Evolutionary conservation across 2,329 filamentous ascomycete species (phyloP).

Genomic region (Cladosporium velox): DNA sequence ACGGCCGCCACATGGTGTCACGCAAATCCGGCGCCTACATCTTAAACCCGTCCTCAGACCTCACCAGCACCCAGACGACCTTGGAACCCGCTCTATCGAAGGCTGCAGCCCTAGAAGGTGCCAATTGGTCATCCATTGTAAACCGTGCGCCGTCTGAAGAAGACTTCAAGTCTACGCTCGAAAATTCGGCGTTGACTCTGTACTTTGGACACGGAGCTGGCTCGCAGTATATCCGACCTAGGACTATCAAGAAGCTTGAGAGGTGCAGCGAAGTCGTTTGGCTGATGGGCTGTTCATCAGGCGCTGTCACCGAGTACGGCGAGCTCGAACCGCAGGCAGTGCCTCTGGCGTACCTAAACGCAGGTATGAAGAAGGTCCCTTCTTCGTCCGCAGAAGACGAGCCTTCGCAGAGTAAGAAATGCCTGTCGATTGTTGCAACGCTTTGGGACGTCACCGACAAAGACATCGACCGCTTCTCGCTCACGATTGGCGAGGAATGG

Average conservation of each 20-base stretch:
- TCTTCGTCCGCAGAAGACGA: background rate
- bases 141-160: slow-evolving; percentile 71
- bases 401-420: slow-evolving; percentile 23
- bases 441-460: slow-evolving; percentile 98
- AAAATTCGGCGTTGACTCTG: slow-evolving; percentile 70
- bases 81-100: slow-evolving; percentile 67
- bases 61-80: slow-evolving; percentile 74
- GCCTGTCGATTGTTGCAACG: slow-evolving; percentile 80
- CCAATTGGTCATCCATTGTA: slow-evolving; percentile 67
- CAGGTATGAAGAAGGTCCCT: slow-evolving; percentile 51
- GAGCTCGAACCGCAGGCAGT: slow-evolving; percentile 91
- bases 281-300: slow-evolving; percentile 93
- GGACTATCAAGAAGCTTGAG: slow-evolving; percentile 73
- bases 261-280: slow-evolving; percentile 58
- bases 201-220: slow-evolving; percentile 98
- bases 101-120: slow-evolving; percentile 33
- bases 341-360: slow-evolving; percentile 87
- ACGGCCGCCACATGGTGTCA: slow-evolving; percentile 50
- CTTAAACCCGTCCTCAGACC: slow-evolving; percentile 84
- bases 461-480: slow-evolving; percentile 92
- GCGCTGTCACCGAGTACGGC: slow-evolving; percentile 74
- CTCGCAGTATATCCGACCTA: slow-evolving; percentile 86
- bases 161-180: slow-evolving; percentile 71
- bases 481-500: slow-evolving; percentile 79
- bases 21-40: slow-evolving; percentile 69